These are phyloP conservation scores for Aureobasidium sp. DNA, from an alignment of 2,329 filamentous ascomycete species.

Conservation along the genomic window DNA sequence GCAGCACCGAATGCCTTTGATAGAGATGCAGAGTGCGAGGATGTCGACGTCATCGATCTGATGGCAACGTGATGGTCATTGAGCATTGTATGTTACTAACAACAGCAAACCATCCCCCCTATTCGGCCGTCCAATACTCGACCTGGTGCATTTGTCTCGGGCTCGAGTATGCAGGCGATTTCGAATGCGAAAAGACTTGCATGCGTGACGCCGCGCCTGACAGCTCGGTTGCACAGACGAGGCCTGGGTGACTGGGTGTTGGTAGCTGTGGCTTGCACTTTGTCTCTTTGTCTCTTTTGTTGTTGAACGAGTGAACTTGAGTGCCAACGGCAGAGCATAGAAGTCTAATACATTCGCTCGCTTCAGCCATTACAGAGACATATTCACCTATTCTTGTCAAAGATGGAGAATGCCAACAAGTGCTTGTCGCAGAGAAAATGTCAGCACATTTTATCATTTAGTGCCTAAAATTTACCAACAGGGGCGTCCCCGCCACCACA, in stretches of 20 bases:
- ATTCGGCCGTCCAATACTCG: neutral
- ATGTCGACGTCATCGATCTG: neutral
- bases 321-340: neutral
- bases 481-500: neutral
- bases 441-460: neutral
- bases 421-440: neutral
- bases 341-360: neutral
- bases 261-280: neutral
- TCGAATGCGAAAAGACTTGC: slow-evolving; percentile 5
- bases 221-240: slow-evolving; percentile 5
- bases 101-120: neutral
- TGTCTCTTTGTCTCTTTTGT: neutral
- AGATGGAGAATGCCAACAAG: neutral
- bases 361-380: neutral
- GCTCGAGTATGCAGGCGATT: neutral
- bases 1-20: neutral
- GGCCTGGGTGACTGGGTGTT: neutral
- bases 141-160: neutral
- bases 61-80: neutral
- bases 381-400: neutral
- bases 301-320: neutral
- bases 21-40: neutral
- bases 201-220: slow-evolving; percentile 1
- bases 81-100: neutral
- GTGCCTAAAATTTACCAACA: neutral